Evolutionary conservation across 1,139 yeast genomes (phyloP).

Genomic region (Yamadazyma epiphylla): DNA sequence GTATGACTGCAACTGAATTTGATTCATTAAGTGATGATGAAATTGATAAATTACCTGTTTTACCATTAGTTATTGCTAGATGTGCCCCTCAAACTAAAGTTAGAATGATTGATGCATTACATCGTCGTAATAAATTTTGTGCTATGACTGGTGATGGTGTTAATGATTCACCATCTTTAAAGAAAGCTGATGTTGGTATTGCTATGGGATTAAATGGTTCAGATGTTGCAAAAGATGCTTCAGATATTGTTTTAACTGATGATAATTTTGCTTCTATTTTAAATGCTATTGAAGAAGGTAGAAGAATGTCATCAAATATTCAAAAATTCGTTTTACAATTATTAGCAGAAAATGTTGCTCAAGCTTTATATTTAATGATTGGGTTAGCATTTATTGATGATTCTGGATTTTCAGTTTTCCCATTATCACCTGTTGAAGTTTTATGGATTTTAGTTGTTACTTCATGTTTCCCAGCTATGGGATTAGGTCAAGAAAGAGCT

Average conservation of each 20-base stretch:
- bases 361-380: constrained; percentile 65
- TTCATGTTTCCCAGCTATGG: constrained; percentile 84
- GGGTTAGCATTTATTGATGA: constrained; percentile 69
- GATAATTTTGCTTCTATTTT: constrained; percentile 77
- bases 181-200: constrained; percentile 79
- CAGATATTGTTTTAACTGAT: constrained; percentile 71
- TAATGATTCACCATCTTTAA: constrained; percentile 78
- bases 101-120: constrained; percentile 78
- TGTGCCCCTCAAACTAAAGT: constrained; percentile 87
- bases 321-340: constrained; percentile 80
- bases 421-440: constrained; percentile 76
- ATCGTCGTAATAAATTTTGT: constrained; percentile 63
- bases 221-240: constrained; percentile 79
- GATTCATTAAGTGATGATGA: constrained; percentile 60
- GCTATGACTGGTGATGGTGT: constrained; percentile 93
- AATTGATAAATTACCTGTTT: constrained; percentile 63
- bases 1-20: constrained; percentile 73
- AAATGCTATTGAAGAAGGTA: constrained; percentile 78
- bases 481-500: constrained; percentile 73
- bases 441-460: constrained; percentile 78
- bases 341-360: constrained; percentile 76
- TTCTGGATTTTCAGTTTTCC: constrained; percentile 63
- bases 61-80: constrained; percentile 78
- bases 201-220: constrained; percentile 86
- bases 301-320: constrained; percentile 77